Percentiles rank a stretch among this genome's conserved stretches.
phyloP scores from a whole-genome alignment of 1,139 yeast species.

The Candida pseudoviswanathii region DNA sequence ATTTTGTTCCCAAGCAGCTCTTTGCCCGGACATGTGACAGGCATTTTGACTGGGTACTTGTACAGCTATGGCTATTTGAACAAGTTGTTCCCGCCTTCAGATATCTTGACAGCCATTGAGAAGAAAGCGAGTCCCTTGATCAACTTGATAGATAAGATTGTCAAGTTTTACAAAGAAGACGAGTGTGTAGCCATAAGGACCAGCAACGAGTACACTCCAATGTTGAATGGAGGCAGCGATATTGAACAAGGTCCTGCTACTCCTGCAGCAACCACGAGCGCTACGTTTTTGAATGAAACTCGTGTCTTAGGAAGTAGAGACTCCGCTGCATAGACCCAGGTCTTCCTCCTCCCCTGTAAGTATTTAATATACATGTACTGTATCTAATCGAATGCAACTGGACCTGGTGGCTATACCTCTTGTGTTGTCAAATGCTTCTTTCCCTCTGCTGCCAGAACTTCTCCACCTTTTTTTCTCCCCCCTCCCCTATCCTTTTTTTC shows the following conservation, averaged over 20 bases:
- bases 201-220: slow-evolving; percentile 38
- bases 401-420: too few relatives aligned
- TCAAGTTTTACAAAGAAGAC: slow-evolving; percentile 57
- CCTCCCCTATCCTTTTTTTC: too few relatives aligned
- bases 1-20: slow-evolving; percentile 57
- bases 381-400: too few relatives aligned
- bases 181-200: slow-evolving; percentile 52
- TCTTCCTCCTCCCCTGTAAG: not conserved
- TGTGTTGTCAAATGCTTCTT: too few relatives aligned
- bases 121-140: slow-evolving; percentile 51
- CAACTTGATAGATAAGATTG: slow-evolving; percentile 52
- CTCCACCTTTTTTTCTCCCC: slow-evolving; percentile 4
- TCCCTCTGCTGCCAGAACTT: not conserved
- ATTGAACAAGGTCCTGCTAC: slow-evolving; percentile 18
- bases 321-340: slow-evolving; percentile 1
- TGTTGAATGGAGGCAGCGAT: slow-evolving; percentile 26
- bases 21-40: slow-evolving; percentile 68
- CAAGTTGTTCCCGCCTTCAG: slow-evolving; percentile 65
- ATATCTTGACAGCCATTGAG: slow-evolving; percentile 69
- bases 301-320: slow-evolving; percentile 15
- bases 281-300: slow-evolving; percentile 6
- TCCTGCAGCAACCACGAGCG: not conserved
- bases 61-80: slow-evolving; percentile 61
- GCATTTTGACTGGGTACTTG: slow-evolving; percentile 42
- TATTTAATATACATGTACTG: not conserved